Evolutionary conservation across 345 rosid genomes (phyloP), one percentile per base, ranked within the genome.

Genomic region (Bruguiera gymnorhiza): DNA sequence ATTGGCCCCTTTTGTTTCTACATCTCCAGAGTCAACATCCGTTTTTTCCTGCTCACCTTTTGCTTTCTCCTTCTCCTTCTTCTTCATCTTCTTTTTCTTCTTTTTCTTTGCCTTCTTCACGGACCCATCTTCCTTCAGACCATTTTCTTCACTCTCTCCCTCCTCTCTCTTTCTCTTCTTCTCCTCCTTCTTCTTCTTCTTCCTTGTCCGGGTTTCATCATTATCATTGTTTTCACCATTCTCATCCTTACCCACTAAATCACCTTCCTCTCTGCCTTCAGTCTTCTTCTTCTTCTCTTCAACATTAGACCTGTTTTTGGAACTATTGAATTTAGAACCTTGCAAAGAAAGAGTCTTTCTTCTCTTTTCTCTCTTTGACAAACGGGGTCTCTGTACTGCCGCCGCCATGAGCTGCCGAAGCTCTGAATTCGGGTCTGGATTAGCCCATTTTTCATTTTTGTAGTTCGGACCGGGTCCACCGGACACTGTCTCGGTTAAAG

Each of bases 301-400:
- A 6, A 29, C 67, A 23, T 54, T 59, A 56, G 26, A 6, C 60
- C 24, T 54, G 67, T 16, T 39, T 21, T 24, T 66, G 46, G 58
- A 26, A 31, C 68, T 52, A 60, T 55, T 80, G 34, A 68, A 43
- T 13, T 13, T 3, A 43, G 50, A 63, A 34, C 70, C 81, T 27
- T 13, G 58, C 37, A 61, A 78, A 83, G 85, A 60, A 3, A 53
- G 79, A 37, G 2, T 51, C 62, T 78, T 85, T 66, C 86, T 79
- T 67, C 90, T 83, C 76, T 85, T 89, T 77, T 87, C 97, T 68
- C 93, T 85, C 87, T 94, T 94, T 8, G 91, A 78, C 81, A 89
- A 83, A 70, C 86, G 84, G 66, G 89, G 85, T 68, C 83, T 91
- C 75, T 77, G 85, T 36, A 73, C 79, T 8, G 79, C 85, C 8